These are phyloP conservation scores for Psilocybe tampanensis DNA, from an alignment of 768 basidiomycete genomes.

Conservation along the genomic window DNA sequence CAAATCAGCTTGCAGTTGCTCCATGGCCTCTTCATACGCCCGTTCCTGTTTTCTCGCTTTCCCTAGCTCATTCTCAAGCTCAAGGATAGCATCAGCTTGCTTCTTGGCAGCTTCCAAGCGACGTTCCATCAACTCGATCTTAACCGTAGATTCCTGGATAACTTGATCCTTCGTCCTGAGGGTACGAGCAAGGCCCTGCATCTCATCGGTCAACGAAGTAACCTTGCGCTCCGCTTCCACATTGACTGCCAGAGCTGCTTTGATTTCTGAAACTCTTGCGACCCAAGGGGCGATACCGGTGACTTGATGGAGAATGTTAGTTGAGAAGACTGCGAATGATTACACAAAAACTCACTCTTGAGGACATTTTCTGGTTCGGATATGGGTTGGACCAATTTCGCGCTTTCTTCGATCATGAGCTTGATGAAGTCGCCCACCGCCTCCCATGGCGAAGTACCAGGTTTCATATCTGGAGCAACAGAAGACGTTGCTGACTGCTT, in stretches of 20 bases:
- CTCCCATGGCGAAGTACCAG: constrained; percentile 75
- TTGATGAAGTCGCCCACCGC: constrained; percentile 70
- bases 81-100: constrained; percentile 80
- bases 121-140: constrained; percentile 94
- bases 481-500: constrained; percentile 74
- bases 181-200: constrained; percentile 83
- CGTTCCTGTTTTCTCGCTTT: constrained; percentile 88
- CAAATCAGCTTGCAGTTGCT: constrained; percentile 87
- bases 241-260: constrained; percentile 80
- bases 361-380: constrained; percentile 77
- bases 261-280: constrained; percentile 78
- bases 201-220: constrained; percentile 83
- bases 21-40: constrained; percentile 91
- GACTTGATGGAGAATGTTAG: constrained; percentile 40
- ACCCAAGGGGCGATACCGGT: constrained; percentile 86
- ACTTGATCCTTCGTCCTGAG: constrained; percentile 88
- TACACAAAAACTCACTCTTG: constrained; percentile 57
- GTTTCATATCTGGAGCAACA: constrained; percentile 67
- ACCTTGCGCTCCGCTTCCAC: constrained; percentile 92
- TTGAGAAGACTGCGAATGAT: not conserved
- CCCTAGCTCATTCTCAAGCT: constrained; percentile 78
- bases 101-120: constrained; percentile 90
- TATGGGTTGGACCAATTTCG: constrained; percentile 67
- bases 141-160: constrained; percentile 86
- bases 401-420: constrained; percentile 72